Evolutionary conservation across 176 grass and related monocot species (phyloP).

Genomic region (Bolboschoenus planiculmis): DNA sequence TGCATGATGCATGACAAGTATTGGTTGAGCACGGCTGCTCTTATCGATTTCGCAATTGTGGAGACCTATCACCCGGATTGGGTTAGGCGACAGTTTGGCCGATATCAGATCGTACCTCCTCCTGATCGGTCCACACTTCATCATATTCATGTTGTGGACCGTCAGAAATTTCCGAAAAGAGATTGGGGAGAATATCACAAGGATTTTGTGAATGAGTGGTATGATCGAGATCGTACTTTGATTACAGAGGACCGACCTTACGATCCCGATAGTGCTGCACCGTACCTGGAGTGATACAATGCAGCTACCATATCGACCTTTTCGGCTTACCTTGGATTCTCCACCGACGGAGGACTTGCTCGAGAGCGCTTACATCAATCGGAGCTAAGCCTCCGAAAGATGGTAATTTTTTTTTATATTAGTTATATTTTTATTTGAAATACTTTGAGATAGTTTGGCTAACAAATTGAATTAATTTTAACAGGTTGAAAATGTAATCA

Average conservation of each 20-base stretch:
- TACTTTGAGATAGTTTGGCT: too few species aligned
- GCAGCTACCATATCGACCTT: neutral
- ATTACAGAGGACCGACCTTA: neutral
- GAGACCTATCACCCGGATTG: neutral
- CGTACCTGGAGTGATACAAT: neutral
- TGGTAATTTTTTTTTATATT: neutral
- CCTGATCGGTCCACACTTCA: neutral
- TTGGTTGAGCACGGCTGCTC: neutral
- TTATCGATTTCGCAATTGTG: neutral
- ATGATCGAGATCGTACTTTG: neutral
- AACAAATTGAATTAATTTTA: too few species aligned
- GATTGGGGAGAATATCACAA: neutral
- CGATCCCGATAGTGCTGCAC: neutral
- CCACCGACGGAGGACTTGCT: neutral
- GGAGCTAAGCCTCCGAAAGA: neutral
- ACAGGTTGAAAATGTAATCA: neutral
- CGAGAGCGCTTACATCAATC: neutral
- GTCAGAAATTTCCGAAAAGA: neutral
- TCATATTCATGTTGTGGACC: neutral
- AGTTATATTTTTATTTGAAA: too few species aligned
- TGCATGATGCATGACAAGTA: neutral
- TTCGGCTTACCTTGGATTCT: neutral
- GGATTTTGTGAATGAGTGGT: neutral
- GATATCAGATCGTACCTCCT: neutral
- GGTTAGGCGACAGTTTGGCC: neutral